These are phyloP conservation scores for Cubamyces sp. DNA, from an alignment of 768 basidiomycete species.

Conservation along the genomic window DNA sequence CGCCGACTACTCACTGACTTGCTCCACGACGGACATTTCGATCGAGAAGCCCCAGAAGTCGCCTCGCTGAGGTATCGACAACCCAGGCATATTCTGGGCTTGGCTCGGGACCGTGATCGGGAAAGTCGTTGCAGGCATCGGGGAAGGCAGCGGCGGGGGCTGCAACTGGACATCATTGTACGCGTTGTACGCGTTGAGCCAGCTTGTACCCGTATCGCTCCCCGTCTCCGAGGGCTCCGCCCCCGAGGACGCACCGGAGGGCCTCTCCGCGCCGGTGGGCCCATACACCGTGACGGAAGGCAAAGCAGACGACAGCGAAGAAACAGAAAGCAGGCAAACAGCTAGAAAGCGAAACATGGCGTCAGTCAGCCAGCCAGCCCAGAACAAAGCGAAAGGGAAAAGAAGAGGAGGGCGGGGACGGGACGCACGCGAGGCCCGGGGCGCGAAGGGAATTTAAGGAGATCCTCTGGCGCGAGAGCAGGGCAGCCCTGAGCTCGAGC, in stretches of 20 bases:
- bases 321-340: neutral
- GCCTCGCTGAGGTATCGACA: conserved; percentile 51
- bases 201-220: neutral
- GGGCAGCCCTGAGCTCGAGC: too few species aligned
- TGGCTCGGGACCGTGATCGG: conserved; percentile 21
- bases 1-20: conserved; percentile 55
- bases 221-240: conserved; percentile 4
- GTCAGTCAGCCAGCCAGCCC: neutral
- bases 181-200: conserved; percentile 22
- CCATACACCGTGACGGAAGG: conserved; percentile 31
- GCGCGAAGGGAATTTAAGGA: conserved; percentile 1
- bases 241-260: conserved; percentile 2
- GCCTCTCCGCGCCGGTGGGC: conserved; percentile 26
- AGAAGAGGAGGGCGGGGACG: neutral
- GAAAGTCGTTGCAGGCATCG: conserved; percentile 30
- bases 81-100: conserved; percentile 26
- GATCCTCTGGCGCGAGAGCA: too few species aligned
- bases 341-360: neutral
- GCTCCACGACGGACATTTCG: conserved; percentile 72
- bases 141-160: conserved; percentile 36
- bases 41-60: conserved; percentile 77
- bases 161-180: conserved; percentile 38
- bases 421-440: neutral
- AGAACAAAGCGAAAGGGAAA: neutral
- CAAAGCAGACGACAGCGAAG: neutral